Percentiles rank a stretch among this genome's conserved stretches.
Evolutionary conservation across 2,329 filamentous ascomycete species (phyloP).

Genomic region (Intubia oerlemansii): DNA sequence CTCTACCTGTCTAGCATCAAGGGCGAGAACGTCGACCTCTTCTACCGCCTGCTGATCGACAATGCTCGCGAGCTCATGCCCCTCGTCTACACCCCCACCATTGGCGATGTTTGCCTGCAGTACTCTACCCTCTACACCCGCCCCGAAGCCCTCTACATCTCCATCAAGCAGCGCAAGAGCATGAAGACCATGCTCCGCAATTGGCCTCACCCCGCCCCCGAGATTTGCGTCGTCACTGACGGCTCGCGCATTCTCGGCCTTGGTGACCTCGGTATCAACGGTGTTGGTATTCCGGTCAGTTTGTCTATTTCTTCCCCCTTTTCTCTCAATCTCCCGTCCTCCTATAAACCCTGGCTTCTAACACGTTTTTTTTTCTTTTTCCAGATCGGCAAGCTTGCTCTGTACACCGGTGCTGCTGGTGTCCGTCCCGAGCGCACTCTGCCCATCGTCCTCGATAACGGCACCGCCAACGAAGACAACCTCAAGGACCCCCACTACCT

Average conservation of each 20-base stretch:
- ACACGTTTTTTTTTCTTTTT: background rate
- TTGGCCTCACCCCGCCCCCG: constrained; percentile 75
- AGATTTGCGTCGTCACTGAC: constrained; percentile 94
- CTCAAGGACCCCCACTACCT: constrained; percentile 62
- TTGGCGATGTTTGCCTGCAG: constrained; percentile 88
- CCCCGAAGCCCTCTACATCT: constrained; percentile 90
- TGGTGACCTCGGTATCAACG: constrained; percentile 88
- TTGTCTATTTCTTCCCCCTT: constrained; percentile 1
- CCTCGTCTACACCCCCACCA: constrained; percentile 71
- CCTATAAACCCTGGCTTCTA: too few relatives aligned
- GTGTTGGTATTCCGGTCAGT: constrained; percentile 83
- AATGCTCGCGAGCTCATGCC: constrained; percentile 59
- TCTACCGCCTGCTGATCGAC: constrained; percentile 63
- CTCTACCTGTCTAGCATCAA: constrained; percentile 61
- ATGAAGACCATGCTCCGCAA: constrained; percentile 76
- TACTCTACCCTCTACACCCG: constrained; percentile 93
- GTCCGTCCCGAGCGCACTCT: constrained; percentile 76
- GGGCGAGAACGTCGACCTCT: constrained; percentile 56
- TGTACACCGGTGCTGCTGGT: constrained; percentile 90
- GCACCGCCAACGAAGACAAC: constrained; percentile 45
- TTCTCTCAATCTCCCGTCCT: background rate
- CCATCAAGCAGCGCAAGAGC: constrained; percentile 81
- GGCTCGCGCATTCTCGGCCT: constrained; percentile 83
- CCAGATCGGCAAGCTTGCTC: constrained; percentile 72
- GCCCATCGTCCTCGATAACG: constrained; percentile 45